phyloP scores from a whole-genome alignment of 805 yeast genomes.

The Henningerozyma blattae region DNA sequence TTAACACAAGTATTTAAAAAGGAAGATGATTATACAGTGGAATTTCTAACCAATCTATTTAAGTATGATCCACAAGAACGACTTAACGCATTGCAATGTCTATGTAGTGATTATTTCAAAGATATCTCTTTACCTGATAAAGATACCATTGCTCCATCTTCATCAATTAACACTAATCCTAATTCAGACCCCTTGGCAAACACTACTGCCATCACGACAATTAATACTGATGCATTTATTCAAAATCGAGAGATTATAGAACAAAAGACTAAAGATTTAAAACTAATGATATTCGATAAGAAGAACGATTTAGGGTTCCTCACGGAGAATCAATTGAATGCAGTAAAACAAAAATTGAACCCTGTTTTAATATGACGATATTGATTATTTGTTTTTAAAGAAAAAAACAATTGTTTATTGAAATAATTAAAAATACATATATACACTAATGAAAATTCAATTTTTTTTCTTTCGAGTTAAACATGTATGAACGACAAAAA shows the following conservation, averaged over 20 bases:
- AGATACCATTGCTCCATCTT: slow-evolving; percentile 2
- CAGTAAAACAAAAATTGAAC: slow-evolving; percentile 14
- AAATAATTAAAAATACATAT: no score
- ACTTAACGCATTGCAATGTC: slow-evolving; percentile 37
- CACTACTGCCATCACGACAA: neutral
- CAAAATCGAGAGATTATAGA: slow-evolving; percentile 1
- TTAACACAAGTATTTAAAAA: slow-evolving; percentile 50
- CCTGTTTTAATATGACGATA: slow-evolving; percentile 6
- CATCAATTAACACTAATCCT: neutral
- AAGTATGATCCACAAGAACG: slow-evolving; percentile 61
- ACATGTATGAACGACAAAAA: no score
- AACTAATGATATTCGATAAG: slow-evolving; percentile 18
- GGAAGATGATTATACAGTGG: slow-evolving; percentile 36
- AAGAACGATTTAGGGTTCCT: slow-evolving; percentile 19
- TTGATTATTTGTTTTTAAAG: neutral
- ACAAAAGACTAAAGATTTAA: slow-evolving; percentile 8
- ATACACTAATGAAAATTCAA: no score
- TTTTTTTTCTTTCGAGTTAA: no score
- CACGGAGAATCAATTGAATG: slow-evolving; percentile 16
- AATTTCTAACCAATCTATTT: slow-evolving; percentile 42
- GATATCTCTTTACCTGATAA: slow-evolving; percentile 18
- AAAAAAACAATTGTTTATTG: no score
- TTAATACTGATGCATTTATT: neutral
- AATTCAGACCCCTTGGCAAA: neutral
- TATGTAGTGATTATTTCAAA: slow-evolving; percentile 21